Conservation (phyloP, 1,284 basidiomycete genomes). For the Tylopilus sp. region DNA sequence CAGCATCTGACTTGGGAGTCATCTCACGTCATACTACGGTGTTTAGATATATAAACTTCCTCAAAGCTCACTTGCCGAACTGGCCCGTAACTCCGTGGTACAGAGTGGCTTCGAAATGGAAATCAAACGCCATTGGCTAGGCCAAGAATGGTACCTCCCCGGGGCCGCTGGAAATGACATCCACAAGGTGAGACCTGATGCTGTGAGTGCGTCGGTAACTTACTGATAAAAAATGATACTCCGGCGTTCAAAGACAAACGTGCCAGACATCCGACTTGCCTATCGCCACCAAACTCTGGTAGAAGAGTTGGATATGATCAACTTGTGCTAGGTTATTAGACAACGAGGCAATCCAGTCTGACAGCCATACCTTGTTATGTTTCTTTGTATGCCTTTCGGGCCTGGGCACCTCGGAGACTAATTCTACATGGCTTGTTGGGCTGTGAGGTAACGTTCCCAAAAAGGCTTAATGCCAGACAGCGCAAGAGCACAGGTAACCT, state of each 20-base stretch:
- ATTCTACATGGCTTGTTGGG: too few species aligned
- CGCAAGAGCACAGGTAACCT: background rate
- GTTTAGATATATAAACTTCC: constrained; percentile 86
- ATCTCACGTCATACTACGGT: constrained; percentile 3
- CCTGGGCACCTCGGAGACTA: background rate
- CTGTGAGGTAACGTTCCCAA: background rate
- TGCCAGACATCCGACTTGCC: constrained; percentile 85
- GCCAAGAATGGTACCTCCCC: constrained; percentile 85
- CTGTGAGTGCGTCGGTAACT: constrained; percentile 4
- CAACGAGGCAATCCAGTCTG: constrained; percentile 4
- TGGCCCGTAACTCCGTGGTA: constrained; percentile 93
- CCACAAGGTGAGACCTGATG: constrained; percentile 60
- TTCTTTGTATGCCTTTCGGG: background rate
- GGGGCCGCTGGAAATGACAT: constrained; percentile 90
- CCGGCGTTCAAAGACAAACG: constrained; percentile 71
- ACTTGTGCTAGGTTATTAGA: constrained; percentile 15
- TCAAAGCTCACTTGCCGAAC: constrained; percentile 79
- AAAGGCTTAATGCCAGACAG: background rate
- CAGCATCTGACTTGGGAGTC: background rate
- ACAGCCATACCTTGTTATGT: background rate
- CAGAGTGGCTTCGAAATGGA: constrained; percentile 99
- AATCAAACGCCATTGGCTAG: constrained; percentile 96
- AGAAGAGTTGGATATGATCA: constrained; percentile 80
- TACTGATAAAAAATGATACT: constrained; percentile 8
- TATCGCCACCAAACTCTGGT: constrained; percentile 88